Evolutionary conservation across 2,329 filamentous ascomycete species (phyloP), one percentile per base, ranked within the genome.

Genomic region (Colletotrichum simmondsii): DNA sequence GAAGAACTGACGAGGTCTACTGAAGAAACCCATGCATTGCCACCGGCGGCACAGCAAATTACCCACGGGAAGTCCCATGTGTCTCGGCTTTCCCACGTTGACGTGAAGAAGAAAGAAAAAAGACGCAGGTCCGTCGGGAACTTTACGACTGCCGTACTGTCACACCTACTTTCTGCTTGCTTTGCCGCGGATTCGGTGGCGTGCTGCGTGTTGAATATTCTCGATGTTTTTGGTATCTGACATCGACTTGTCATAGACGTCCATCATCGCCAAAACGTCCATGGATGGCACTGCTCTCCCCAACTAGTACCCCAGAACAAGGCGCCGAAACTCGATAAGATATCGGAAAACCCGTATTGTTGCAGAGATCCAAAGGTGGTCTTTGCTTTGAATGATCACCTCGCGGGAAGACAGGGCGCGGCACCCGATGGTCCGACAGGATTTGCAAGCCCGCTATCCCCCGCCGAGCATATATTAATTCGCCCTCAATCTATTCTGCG

Each of bases 101-200:
- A 7, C n/a, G 19, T 53, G 54, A 64, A 61, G 60, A 70, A 69
- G 11, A 28, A 54, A 12, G 58, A 46, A n/a, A 12, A 42, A 30
- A 49, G 22, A 42, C n/a, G 32, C 8, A 56, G 35, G 65, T 46
- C 49, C 52, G 35, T 52, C 70, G 70, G 66, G 56, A 52, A 72
- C 60, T 61, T 57, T 64, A n/a, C 57, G 32, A 71, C 35, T 68
- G 68, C 68, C 63, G 46, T 61, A 46, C 54, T 52, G 66, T 56
- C 66, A 62, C 49, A n/a, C 54, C 35, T 19, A 19, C 5, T 28
- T 49, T 16, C 26, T 35, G 19, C 19, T 32, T 60, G 46, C 49
- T 26, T 49, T 28, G 63, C 49, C 63, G 46, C 56, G 30, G 28
- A 28, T 4, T 35, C 24, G 26, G 52, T 65, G 52, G 22, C 32